A percentile compares a stretch with the other conserved stretches of the same genome.
Evolutionary conservation across 345 rosid species (phyloP).

Genomic region (Brassica carinata): DNA sequence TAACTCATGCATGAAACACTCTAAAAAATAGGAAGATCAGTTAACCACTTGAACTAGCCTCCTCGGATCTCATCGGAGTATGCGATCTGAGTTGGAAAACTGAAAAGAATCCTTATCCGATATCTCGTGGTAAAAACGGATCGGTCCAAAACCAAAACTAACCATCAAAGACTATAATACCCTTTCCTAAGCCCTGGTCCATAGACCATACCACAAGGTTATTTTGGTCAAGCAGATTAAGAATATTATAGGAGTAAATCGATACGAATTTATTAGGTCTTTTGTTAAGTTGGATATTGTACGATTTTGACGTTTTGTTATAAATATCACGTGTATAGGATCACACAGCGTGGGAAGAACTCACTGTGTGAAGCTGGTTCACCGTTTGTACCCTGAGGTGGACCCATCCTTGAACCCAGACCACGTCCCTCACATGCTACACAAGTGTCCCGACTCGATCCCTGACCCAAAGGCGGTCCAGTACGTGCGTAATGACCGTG

Average conservation of each 20-base stretch:
- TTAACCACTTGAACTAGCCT: not conserved
- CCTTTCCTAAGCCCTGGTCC: not conserved
- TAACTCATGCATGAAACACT: not conserved
- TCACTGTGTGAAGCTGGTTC: constrained; percentile 91
- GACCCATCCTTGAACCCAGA: constrained; percentile 79
- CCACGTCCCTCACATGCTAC: constrained; percentile 87
- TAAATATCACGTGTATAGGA: constrained; percentile 50
- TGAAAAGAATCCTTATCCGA: constrained; percentile 1
- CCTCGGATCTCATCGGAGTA: not conserved
- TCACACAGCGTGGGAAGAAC: constrained; percentile 97
- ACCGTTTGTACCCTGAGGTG: constrained; percentile 85
- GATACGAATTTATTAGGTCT: not conserved
- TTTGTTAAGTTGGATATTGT: not conserved
- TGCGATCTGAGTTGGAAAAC: constrained; percentile 7
- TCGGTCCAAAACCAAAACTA: not conserved
- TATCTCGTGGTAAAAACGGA: not conserved
- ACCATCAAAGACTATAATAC: not conserved
- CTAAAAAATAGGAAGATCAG: not conserved
- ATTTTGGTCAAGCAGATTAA: not conserved
- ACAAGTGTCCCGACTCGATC: constrained; percentile 93
- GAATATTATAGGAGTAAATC: not conserved
- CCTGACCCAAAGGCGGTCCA: constrained; percentile 95
- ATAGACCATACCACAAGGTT: not conserved
- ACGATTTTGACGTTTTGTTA: constrained; percentile 21
- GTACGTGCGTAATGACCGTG: constrained; percentile 94